These are phyloP conservation scores for Russula earlei DNA, from an alignment of 768 basidiomycete genomes.

Conservation along the genomic window DNA sequence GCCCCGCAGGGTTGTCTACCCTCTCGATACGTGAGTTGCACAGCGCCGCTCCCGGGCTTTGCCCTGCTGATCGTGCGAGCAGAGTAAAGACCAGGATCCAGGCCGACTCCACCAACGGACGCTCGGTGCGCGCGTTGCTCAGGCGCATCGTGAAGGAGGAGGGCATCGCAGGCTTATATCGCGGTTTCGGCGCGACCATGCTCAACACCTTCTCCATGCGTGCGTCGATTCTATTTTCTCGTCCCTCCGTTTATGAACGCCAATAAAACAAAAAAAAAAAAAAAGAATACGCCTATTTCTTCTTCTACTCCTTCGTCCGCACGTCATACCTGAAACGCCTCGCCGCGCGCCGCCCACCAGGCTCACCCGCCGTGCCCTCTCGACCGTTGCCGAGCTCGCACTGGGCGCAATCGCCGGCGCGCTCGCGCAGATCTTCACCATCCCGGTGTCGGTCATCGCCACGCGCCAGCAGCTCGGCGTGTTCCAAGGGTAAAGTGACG, in stretches of 20 bases:
- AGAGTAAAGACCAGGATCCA: constrained; percentile 96
- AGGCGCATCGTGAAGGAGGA: constrained; percentile 68
- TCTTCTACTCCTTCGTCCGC: constrained; percentile 92
- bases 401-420: constrained; percentile 90
- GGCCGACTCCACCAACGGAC: constrained; percentile 52
- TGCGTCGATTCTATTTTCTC: constrained; percentile 33
- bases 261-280: background rate
- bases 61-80: background rate
- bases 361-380: constrained; percentile 55
- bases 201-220: constrained; percentile 97
- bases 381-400: constrained; percentile 70
- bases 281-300: constrained; percentile 97
- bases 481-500: no score
- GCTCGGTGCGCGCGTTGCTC: constrained; percentile 57
- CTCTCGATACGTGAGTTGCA: constrained; percentile 60
- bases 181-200: constrained; percentile 95
- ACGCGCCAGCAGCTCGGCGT: constrained; percentile 90
- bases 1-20: constrained; percentile 71
- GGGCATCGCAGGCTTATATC: constrained; percentile 75
- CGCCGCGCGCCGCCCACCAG: constrained; percentile 45
- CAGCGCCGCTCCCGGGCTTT: background rate
- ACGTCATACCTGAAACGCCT: constrained; percentile 71
- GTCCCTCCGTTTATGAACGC: background rate
- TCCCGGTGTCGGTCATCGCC: constrained; percentile 95
- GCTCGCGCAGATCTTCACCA: constrained; percentile 95